phyloP scores from a whole-genome alignment of 2,329 filamentous ascomycete genomes.

The Aspergillus candidus region DNA sequence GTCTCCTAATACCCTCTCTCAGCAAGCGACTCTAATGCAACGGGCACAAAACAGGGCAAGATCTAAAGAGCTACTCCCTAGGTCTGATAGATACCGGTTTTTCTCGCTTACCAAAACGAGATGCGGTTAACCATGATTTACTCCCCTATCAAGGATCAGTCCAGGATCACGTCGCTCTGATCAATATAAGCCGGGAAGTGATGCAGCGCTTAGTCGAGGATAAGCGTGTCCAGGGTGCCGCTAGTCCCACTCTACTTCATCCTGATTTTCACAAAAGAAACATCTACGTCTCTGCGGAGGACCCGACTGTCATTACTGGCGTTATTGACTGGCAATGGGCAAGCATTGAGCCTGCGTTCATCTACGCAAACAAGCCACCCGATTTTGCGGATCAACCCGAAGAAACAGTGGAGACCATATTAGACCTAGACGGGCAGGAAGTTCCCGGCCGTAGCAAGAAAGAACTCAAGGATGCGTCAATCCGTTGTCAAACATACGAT shows the following conservation, averaged over 20 bases:
- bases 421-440: constrained; percentile 8
- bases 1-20: not conserved
- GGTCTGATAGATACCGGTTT: constrained; percentile 20
- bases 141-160: constrained; percentile 15
- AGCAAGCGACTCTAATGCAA: not conserved
- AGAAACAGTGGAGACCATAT: constrained; percentile 7
- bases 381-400: constrained; percentile 22
- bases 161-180: constrained; percentile 8
- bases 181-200: constrained; percentile 13
- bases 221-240: constrained; percentile 16
- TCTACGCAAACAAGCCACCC: constrained; percentile 21
- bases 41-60: constrained; percentile 10
- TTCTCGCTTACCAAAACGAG: constrained; percentile 15
- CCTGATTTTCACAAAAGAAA: constrained; percentile 30
- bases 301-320: constrained; percentile 24
- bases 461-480: constrained; percentile 20
- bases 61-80: constrained; percentile 12
- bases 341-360: constrained; percentile 27
- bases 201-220: constrained; percentile 18
- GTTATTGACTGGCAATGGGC: constrained; percentile 32
- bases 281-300: constrained; percentile 26
- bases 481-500: constrained; percentile 28
- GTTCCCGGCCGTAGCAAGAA: constrained; percentile 4
- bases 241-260: constrained; percentile 20
- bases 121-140: not conserved